Evolutionary conservation across 148 eudicot genomes (phyloP), one percentile per base, ranked within the genome.

Genomic region (Bassia scoparia): DNA sequence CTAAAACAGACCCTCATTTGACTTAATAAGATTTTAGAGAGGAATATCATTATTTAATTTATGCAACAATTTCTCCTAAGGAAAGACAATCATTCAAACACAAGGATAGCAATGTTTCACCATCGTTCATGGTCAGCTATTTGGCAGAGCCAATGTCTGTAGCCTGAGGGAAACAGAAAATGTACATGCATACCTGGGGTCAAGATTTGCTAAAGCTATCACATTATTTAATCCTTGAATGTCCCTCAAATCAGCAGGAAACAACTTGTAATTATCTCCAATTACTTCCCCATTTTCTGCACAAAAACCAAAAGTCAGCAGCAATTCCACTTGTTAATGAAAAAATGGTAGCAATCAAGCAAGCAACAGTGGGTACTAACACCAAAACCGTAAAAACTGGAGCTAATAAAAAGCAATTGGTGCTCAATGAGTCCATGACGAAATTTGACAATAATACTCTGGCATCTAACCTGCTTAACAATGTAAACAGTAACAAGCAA

Each of bases 271-370:
- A 80, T 87, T 83, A 81, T 92, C 90, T 50, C 85, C 83, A 58
- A 86, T 76, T 71, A 96, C 91, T 87, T 92, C 92, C 61, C 99
- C 99, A 71, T 83, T 84, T 77, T 96, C 97, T 96, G 91, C 85
- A 84, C 18, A 74, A 3, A 41, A 38, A 54, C 46, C 55, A 56
- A 24, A 5, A 13, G n/a, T n/a, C n/a, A n/a, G n/a, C 26, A 73
- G 62, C 68, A 43, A 62, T 62, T 35, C 70, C 67, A 56, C 70
- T 49, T 16, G 37, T 52, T 33, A 1, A 70, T 17, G 14, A 24
- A 41, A 34, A 29, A 65, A 23, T 2, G 65, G 48, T 26, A 70
- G 46, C 29, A 74, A 12, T 29, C 62, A 67, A 5, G 62, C 62
- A 59, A 13, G 21, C 16, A 62, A 37, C 46, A 59, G 34, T 21